These are phyloP conservation scores for Solanum rostratum DNA, from an alignment of 257 asterid species.

Conservation along the genomic window DNA sequence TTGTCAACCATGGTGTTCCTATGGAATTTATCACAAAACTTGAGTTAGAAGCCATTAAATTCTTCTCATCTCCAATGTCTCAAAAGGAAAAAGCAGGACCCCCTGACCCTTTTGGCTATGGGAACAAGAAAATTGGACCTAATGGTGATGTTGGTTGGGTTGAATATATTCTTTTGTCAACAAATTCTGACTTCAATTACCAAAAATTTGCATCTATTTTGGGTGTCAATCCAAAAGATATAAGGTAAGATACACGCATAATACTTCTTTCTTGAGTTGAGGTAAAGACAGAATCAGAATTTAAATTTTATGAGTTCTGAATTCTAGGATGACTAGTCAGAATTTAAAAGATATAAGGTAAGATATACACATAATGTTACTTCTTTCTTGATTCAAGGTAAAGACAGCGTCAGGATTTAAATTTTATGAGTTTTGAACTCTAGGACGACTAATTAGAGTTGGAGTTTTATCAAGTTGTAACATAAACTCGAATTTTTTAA, in stretches of 20 bases:
- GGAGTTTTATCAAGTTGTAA: background rate
- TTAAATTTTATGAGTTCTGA: background rate
- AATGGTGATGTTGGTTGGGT: constrained; percentile 2
- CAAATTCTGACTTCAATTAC: background rate
- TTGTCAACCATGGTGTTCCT: background rate
- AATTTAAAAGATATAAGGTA: background rate
- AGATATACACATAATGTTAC: background rate
- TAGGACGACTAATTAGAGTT: background rate
- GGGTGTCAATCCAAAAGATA: background rate
- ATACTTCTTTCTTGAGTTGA: background rate
- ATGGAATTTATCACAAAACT: background rate
- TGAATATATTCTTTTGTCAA: background rate
- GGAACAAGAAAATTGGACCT: background rate
- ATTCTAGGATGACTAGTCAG: background rate
- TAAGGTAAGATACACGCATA: background rate
- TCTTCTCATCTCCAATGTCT: background rate
- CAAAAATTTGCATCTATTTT: background rate
- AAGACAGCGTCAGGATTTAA: background rate
- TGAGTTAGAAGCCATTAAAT: background rate
- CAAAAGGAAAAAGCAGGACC: background rate
- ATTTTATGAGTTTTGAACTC: background rate
- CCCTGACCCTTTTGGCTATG: background rate
- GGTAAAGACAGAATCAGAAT: background rate
- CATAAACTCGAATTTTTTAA: background rate
- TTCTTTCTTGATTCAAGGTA: background rate